Evolutionary conservation across 2,329 filamentous ascomycete species (phyloP), one percentile per base, ranked within the genome.

Genomic region (Penicillium sp.): DNA sequence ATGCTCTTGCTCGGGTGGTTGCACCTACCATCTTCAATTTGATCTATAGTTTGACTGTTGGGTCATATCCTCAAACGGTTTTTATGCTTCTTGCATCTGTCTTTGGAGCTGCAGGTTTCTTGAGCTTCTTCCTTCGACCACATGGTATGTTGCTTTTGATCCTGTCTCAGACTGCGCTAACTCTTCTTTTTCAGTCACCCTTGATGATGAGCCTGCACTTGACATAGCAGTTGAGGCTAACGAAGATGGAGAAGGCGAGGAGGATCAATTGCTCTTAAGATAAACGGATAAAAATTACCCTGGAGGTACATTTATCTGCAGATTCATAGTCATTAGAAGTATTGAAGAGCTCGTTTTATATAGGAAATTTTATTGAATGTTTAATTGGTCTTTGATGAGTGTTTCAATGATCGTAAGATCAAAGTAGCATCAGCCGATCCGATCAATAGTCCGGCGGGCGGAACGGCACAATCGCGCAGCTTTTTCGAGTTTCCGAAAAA

Each of bases 21-120:
- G 87, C 89, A 1, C 95, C 95, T 0, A 83, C 91, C 0, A 70
- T 93, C 1, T 96, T 97, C 75, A 96, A 95, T 68, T 84, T 90
- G 5, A 85, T 98, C 10, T 99, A 96, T 71, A 89, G 89, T 14
- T 79, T 83, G 2, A 98, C 95, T 0, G 90, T 97, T 1, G 86
- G 83, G 21, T 86, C 77, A 1, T 93, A 90, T 63, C 87, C 91
- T 0, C 91, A 95, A 73, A 87, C 91, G 1, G 88, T 96, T 0
- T 97, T 97, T 72, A 84, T 96, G 9, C 84, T 90, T 49, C 75
- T 98, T 45, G 79, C 84, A 0, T 75, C 76, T 8, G 79, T 90
- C 0, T 96, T 96, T 71, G 83, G 77, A 1, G 24, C 87, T 9
- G 87, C 87, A 0, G 82, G 93, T 29, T 51, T 87, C 2, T 81